A percentile compares a stretch with the other conserved stretches of the same genome.
Evolutionary conservation across 108 stramenopile species (phyloP).

Genomic region (Nannochloropsis salina): DNA sequence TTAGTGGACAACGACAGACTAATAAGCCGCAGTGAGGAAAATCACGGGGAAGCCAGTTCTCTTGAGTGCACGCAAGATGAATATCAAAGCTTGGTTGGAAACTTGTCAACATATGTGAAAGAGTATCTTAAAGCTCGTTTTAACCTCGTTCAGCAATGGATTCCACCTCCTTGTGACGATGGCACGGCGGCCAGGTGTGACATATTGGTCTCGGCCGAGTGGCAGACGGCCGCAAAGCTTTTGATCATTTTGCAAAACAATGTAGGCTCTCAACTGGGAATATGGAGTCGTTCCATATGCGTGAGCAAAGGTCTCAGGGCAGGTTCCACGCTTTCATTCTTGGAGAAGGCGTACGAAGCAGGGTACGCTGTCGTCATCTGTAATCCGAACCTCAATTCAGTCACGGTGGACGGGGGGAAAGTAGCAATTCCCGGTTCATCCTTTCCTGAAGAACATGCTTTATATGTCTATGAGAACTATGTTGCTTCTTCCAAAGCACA

Average conservation of each 20-base stretch:
- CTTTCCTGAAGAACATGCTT: slow-evolving; percentile 28
- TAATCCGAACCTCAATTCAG: slow-evolving; percentile 32
- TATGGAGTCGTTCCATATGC: slow-evolving; percentile 23
- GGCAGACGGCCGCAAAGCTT: slow-evolving; percentile 21
- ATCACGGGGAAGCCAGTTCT: not conserved
- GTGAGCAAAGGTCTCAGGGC: slow-evolving; percentile 27
- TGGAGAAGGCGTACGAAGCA: slow-evolving; percentile 22
- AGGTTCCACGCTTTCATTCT: slow-evolving; percentile 31
- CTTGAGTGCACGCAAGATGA: not conserved
- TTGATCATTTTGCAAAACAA: slow-evolving; percentile 33
- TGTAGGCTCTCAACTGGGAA: slow-evolving; percentile 35
- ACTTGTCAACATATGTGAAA: slow-evolving; percentile 23
- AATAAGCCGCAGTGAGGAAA: slow-evolving; percentile 24
- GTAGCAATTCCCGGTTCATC: slow-evolving; percentile 25
- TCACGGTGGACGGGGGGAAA: slow-evolving; percentile 15
- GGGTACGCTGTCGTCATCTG: slow-evolving; percentile 33
- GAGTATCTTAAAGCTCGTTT: not conserved
- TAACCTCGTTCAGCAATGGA: not conserved
- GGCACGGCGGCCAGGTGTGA: not conserved
- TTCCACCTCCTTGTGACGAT: slow-evolving; percentile 32
- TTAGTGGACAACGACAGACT: slow-evolving; percentile 27
- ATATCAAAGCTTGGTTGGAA: not conserved
- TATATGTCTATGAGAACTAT: slow-evolving; percentile 31
- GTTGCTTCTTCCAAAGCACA: slow-evolving; percentile 1
- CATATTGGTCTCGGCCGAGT: slow-evolving; percentile 25